phyloP scores from a whole-genome alignment of 768 basidiomycete species.

The Suillus subluteus region DNA sequence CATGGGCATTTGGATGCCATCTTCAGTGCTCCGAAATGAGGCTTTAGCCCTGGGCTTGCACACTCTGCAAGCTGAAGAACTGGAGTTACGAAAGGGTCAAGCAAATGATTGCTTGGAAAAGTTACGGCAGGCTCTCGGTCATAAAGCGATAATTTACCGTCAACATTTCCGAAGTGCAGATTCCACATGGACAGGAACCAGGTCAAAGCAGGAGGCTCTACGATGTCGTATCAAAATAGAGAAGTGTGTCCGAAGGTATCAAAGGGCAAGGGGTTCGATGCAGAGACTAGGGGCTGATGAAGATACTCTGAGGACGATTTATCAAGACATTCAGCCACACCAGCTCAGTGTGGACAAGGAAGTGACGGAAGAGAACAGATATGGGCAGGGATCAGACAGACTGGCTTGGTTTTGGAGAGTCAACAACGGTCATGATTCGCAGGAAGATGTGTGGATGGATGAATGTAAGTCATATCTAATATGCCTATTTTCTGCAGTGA shows the following conservation, averaged over 20 bases:
- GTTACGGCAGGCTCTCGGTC: conserved; percentile 7
- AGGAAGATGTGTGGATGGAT: conserved; percentile 2
- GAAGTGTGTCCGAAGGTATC: conserved; percentile 8
- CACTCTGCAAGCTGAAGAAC: conserved; percentile 1
- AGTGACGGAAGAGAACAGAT: conserved; percentile 15
- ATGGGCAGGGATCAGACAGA: conserved; percentile 13
- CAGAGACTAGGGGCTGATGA: background rate
- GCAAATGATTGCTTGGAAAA: conserved; percentile 11
- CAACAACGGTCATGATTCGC: background rate
- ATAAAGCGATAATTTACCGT: conserved; percentile 4
- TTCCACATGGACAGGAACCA: conserved; percentile 4
- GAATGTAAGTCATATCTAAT: conserved; percentile 7
- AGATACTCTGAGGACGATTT: background rate
- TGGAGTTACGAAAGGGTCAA: conserved; percentile 4
- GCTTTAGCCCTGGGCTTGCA: background rate
- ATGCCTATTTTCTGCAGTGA: background rate
- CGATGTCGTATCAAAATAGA: background rate
- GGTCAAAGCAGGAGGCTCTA: conserved; percentile 8
- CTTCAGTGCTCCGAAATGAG: background rate
- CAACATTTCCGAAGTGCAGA: conserved; percentile 7
- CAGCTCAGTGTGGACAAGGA: conserved; percentile 10
- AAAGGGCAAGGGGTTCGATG: background rate
- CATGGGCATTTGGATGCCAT: conserved; percentile 15
- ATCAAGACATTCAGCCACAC: background rate
- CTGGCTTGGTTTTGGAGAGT: conserved; percentile 13